Evolutionary conservation across 345 rosid genomes (phyloP).

Genomic region (Salix brachista): DNA sequence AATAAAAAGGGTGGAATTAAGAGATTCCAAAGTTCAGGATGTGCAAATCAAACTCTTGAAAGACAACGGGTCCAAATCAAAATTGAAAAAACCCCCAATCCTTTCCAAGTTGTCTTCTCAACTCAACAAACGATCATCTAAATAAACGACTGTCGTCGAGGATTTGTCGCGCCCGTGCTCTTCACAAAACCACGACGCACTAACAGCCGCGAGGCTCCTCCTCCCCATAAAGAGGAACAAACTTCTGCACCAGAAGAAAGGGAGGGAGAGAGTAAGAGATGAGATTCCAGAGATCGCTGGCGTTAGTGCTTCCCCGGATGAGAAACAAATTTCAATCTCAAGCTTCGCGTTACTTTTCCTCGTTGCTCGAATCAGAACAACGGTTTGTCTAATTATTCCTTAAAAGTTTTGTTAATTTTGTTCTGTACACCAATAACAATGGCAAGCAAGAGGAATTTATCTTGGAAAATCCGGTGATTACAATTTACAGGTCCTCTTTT

Average conservation of each 20-base stretch:
- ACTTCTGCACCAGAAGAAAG: not conserved
- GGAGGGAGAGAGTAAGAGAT: not conserved
- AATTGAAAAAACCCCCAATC: no score
- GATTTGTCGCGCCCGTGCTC: not conserved
- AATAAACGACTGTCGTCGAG: not conserved
- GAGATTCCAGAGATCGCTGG: slow-evolving; percentile 5
- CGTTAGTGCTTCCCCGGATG: not conserved
- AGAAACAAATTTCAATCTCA: slow-evolving; percentile 3
- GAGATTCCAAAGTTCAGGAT: no score
- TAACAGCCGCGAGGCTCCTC: not conserved
- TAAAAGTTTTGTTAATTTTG: not conserved
- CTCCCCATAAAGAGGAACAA: not conserved
- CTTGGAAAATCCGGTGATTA: not conserved
- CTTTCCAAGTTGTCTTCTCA: no score
- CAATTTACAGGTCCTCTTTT: slow-evolving; percentile 30
- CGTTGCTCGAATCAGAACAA: not conserved
- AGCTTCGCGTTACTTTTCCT: slow-evolving; percentile 4
- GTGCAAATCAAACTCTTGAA: no score
- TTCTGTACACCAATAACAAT: not conserved
- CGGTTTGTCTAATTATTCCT: not conserved
- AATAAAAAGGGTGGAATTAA: no score
- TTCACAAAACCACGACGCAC: not conserved
- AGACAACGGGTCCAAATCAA: no score
- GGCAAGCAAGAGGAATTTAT: not conserved
- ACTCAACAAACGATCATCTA: no score